Evolutionary conservation across 2,329 filamentous ascomycete species (phyloP).

Genomic region (Lithohypha guttulata): DNA sequence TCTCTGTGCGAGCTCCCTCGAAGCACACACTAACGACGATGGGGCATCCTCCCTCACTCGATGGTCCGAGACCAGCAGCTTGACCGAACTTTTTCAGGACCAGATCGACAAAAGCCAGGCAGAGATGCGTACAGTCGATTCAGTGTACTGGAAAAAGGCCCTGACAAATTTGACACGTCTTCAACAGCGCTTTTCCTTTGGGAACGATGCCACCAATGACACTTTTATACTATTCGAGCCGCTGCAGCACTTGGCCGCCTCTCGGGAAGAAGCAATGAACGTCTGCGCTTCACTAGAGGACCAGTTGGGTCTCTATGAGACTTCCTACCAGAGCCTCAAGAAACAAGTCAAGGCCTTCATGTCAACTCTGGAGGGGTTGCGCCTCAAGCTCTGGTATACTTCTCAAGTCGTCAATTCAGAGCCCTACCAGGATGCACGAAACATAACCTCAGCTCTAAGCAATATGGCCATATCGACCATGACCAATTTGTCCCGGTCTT

Average conservation of each 20-base stretch:
- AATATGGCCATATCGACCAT: conserved; percentile 59
- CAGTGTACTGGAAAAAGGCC: conserved; percentile 12
- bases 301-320: conserved; percentile 11
- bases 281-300: conserved; percentile 13
- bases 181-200: conserved; percentile 44
- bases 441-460: conserved; percentile 77
- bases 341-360: conserved; percentile 47
- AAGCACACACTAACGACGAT: not conserved
- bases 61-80: conserved; percentile 1
- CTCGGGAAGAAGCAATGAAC: not conserved
- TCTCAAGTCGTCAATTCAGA: conserved; percentile 86
- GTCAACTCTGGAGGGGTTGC: conserved; percentile 59
- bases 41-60: not conserved
- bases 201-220: conserved; percentile 60
- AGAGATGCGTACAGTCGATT: conserved; percentile 12
- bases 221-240: conserved; percentile 63
- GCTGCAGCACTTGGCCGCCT: conserved; percentile 42
- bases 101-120: conserved; percentile 13
- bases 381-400: conserved; percentile 98
- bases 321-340: conserved; percentile 7
- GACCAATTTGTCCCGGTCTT: conserved; percentile 15
- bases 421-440: conserved; percentile 74
- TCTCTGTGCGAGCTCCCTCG: conserved; percentile 11
- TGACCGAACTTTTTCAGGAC: conserved; percentile 13
- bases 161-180: not conserved